A percentile compares a stretch with the other conserved stretches of the same genome.
phyloP scores from a whole-genome alignment of 2,329 filamentous ascomycete species.

The Pseudogymnoascus sp. region DNA sequence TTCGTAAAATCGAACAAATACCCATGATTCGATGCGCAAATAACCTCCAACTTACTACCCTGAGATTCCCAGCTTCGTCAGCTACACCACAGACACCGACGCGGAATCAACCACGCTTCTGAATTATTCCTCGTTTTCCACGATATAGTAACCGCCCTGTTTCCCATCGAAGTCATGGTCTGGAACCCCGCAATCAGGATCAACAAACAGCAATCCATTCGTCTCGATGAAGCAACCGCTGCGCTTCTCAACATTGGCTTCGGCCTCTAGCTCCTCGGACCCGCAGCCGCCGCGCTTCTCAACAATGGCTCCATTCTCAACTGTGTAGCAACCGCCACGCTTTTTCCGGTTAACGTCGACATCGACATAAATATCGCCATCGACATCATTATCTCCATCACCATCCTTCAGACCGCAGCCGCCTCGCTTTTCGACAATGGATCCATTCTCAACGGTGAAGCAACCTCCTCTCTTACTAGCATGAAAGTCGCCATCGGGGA shows the following conservation, averaged over 20 bases:
- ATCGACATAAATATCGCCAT: not conserved
- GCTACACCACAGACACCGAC: no score
- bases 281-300: not conserved
- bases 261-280: not conserved
- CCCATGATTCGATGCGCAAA: conserved; percentile 55
- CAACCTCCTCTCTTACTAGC: not conserved
- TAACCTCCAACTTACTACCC: conserved; percentile 62
- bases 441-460: not conserved
- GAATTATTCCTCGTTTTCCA: no score
- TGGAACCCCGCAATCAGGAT: not conserved
- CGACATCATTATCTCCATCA: no score
- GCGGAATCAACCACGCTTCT: no score
- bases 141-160: no score
- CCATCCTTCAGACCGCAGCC: not conserved
- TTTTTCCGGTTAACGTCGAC: not conserved
- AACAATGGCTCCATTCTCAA: not conserved
- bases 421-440: not conserved
- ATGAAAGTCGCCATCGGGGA: not conserved
- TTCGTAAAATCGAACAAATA: conserved; percentile 21
- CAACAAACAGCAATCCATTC: not conserved
- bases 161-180: no score
- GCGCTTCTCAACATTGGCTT: not conserved
- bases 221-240: not conserved
- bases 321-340: not conserved
- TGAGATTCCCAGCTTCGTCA: conserved; percentile 38